phyloP scores from a whole-genome alignment of 2,329 filamentous ascomycete species.

The Septoria petroselini region DNA sequence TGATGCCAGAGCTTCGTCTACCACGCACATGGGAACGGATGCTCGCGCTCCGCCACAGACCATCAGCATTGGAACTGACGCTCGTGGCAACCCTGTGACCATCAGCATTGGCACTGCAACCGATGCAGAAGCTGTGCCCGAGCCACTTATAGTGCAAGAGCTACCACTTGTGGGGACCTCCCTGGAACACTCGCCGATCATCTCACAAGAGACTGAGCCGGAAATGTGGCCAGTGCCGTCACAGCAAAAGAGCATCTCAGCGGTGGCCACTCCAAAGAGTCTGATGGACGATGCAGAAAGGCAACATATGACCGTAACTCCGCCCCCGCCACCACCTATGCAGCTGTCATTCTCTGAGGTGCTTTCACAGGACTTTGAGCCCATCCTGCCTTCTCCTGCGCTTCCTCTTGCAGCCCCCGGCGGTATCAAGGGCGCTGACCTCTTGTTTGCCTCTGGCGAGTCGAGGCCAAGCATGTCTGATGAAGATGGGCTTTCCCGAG shows the following conservation, averaged over 20 bases:
- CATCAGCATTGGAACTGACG: conserved; percentile 19
- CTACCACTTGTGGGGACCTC: conserved; percentile 9
- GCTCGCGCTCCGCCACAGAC: conserved; percentile 6
- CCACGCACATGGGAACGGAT: conserved; percentile 13
- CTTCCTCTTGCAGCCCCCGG: background rate
- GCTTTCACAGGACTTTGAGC: conserved; percentile 26
- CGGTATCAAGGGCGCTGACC: too few species aligned
- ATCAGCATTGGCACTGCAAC: conserved; percentile 3
- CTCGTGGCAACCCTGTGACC: conserved; percentile 10
- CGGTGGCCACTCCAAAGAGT: conserved; percentile 1
- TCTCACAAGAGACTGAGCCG: conserved; percentile 42
- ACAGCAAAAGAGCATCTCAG: conserved; percentile 8
- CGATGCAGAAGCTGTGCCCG: conserved; percentile 9
- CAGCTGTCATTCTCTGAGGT: conserved; percentile 25
- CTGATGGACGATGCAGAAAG: conserved; percentile 13
- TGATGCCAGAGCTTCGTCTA: conserved; percentile 13
- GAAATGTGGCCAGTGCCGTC: conserved; percentile 14
- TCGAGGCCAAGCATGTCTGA: too few species aligned
- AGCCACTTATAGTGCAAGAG: conserved; percentile 12
- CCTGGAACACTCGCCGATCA: conserved; percentile 36
- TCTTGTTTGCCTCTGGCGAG: too few species aligned
- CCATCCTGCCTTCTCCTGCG: conserved; percentile 15
- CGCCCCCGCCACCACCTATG: conserved; percentile 18
- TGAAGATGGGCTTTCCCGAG: too few species aligned
- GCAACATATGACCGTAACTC: conserved; percentile 17